phyloP scores from a whole-genome alignment of 768 basidiomycete species.

The Tremella mesenterica region DNA sequence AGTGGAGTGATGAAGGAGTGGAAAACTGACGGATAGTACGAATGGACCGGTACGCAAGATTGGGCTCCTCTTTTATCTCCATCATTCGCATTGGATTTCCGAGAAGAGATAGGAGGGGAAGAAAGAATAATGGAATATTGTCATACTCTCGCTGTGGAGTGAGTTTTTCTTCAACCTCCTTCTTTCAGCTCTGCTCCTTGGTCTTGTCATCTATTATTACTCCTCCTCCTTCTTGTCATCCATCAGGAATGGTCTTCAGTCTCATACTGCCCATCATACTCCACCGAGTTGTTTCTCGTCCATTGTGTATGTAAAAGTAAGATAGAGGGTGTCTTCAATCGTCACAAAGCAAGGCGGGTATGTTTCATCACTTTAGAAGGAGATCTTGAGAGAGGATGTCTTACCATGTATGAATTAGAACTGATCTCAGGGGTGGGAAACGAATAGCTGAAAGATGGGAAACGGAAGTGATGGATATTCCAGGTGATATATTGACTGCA shows the following conservation, averaged over 20 bases:
- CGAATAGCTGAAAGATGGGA: slow-evolving; percentile 55
- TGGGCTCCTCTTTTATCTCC: slow-evolving; percentile 33
- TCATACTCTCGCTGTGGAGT: slow-evolving; percentile 56
- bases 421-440: slow-evolving; percentile 51
- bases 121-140: slow-evolving; percentile 62
- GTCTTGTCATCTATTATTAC: too few relatives aligned
- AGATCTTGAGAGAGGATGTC: background rate
- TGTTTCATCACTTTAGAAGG: too few relatives aligned
- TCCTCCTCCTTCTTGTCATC: background rate
- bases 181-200: too few relatives aligned
- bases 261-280: background rate
- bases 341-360: too few relatives aligned
- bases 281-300: too few relatives aligned
- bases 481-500: slow-evolving; percentile 53
- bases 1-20: too few relatives aligned
- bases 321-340: too few relatives aligned
- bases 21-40: slow-evolving; percentile 13
- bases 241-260: background rate
- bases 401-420: background rate
- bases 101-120: slow-evolving; percentile 67
- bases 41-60: slow-evolving; percentile 40
- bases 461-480: slow-evolving; percentile 58
- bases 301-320: too few relatives aligned
- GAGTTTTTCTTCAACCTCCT: too few relatives aligned
- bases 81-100: slow-evolving; percentile 59